These are phyloP conservation scores for Speleostelium caveatum DNA, from an alignment of 78 protist species.

Conservation along the genomic window DNA sequence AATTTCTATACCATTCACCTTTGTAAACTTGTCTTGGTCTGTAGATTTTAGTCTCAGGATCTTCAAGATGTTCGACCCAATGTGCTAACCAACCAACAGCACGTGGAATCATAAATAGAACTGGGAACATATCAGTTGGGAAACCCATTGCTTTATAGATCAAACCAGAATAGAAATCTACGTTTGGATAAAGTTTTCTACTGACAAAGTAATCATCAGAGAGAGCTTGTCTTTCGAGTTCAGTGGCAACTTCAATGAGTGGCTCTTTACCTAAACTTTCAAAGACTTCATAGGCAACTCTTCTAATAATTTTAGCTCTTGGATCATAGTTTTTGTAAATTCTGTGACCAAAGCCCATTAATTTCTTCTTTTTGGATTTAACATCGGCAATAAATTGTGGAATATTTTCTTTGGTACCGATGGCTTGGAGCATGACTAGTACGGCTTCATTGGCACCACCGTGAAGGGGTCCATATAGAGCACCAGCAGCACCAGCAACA, in stretches of 20 bases:
- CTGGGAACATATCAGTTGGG: constrained; percentile 92
- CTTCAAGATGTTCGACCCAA: constrained; percentile 76
- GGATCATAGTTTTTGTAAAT: constrained; percentile 91
- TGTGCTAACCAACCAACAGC: constrained; percentile 89
- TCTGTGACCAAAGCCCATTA: constrained; percentile 94
- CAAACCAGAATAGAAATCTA: constrained; percentile 84
- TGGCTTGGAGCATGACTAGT: constrained; percentile 85
- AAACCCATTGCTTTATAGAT: constrained; percentile 83
- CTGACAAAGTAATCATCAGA: constrained; percentile 80
- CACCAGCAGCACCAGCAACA: constrained; percentile 86
- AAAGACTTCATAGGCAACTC: constrained; percentile 55
- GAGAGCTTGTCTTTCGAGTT: constrained; percentile 84
- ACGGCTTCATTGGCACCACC: constrained; percentile 94
- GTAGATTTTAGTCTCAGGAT: constrained; percentile 73
- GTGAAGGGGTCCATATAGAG: constrained; percentile 93
- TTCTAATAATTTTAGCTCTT: constrained; percentile 82
- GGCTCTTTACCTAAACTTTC: constrained; percentile 54
- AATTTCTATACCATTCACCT: constrained; percentile 15
- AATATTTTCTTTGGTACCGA: constrained; percentile 87
- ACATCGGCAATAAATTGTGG: constrained; percentile 73
- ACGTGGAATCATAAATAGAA: constrained; percentile 77
- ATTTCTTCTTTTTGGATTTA: constrained; percentile 72
- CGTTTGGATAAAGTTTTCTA: constrained; percentile 93
- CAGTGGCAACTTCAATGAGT: constrained; percentile 81
- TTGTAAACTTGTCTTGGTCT: constrained; percentile 78